Base-by-base conservation (phyloP, 495 filamentous ascomycete species). In the Xylaria castorea region DNA sequence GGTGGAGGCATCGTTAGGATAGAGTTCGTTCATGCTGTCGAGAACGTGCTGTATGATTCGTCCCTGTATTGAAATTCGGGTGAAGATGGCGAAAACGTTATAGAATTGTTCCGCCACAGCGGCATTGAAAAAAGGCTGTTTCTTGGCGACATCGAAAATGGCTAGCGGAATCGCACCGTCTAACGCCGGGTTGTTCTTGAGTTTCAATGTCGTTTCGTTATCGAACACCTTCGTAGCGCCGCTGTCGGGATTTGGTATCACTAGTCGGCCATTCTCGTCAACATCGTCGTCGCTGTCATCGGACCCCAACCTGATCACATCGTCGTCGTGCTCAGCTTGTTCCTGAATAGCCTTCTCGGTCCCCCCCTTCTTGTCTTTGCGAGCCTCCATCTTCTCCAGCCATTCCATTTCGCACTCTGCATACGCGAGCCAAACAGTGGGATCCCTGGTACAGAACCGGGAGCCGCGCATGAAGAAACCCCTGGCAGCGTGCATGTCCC, bases 371-470 rank as follows among this genome's bases (percentile, higher is more conserved):
- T 94, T 85, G 2, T 89, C 92, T 85, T 87, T 84, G 90, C 89
- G 82, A 89, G 87, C 77, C 55, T 91, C 89, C 75, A 98, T 89
- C 79, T 94, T 94, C 27, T 88, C 89, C 55, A 98, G 83, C 84
- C 95, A 98, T 71, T 95, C 92, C 89, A 97, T 91, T 84, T 99
- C 96, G 82, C 97, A 86, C 80, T 92, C 92, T 0, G 91, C 91
- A 82, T 98, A 99, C 81, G 97, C 92, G 46, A 97, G 75, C 96
- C 95, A 98, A 46, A 98, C 76, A 16, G 83, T 80, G 72, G 85
- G 87, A 36, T 91, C 90, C 30, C 83, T 87, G 68, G 90, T 92
- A 80, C 94, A 97, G 78, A 98, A 97, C 60, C 96, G 86, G 66
- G 97, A 85, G 16, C 96, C 96, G 22, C 95, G 91, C 89, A 98